Evolutionary conservation across 1,284 basidiomycete species (phyloP), one percentile per base, ranked within the genome.

Genomic region (Tilletiopsis washingtonensis): DNA sequence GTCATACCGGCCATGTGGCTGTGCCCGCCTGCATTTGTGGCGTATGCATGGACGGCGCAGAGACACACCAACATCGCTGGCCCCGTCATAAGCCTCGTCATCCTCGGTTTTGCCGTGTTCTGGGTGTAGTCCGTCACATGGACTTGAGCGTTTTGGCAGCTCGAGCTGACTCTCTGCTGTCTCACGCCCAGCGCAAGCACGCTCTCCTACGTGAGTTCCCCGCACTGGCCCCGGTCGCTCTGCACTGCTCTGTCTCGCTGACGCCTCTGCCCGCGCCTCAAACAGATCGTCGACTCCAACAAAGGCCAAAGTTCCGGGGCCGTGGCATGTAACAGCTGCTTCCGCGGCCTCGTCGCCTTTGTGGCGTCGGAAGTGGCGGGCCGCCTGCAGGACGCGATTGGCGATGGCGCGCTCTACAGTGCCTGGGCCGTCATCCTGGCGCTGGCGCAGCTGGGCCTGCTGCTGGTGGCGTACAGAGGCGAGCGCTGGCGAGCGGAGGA

Each of bases 11-110:
- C 45, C 19, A 38, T 54, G 24, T 17, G 25, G 17, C 12, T 53
- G 11, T 32, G 39, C 19, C 34, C 75, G 25, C 58, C 78, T 0
- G 78, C 78, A 7, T 78, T 83, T 47, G 65, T 86, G 27, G 82
- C 79, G 0, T 88, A 86, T 64, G 88, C 81, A 2, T 91, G 88
- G 88, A 78, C 83, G 4, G 81, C 79, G 39, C 74, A 86, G 52
- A 71, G 81, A 48, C 81, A 82, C 26, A 76, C 81, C 7, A 40
- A 59, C 34, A 25, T 59, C 21, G 52, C 52, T 2, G 47, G 44
- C 0, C 52, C 49, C 0, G 25, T 57, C 38, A 45, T 56, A 12
- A 39, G 54, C 21, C 45, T 59, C 44, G 56, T 64, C 39, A 34
- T 64, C 27, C 52, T 63, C 20, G 70, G 70, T 4, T 40, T 52